Evolutionary conservation across 176 grass and related monocot genomes (phyloP).

Genomic region (Saccharum officinarum): DNA sequence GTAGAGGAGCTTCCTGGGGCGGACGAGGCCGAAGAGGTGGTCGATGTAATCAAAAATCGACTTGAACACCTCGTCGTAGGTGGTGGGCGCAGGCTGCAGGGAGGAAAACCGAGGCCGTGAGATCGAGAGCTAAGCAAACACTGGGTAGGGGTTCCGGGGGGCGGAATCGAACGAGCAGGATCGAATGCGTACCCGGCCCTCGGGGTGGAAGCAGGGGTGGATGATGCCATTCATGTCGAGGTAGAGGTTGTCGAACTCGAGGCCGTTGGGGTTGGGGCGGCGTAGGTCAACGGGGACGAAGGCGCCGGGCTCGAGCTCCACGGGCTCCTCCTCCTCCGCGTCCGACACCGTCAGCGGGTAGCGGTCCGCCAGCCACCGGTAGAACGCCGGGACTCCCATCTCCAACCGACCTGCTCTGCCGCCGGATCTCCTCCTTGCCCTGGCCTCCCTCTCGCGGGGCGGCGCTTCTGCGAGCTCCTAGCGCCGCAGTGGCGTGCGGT

Average conservation of each 20-base stretch:
- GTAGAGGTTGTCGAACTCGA: conserved; percentile 99
- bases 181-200: conserved; percentile 60
- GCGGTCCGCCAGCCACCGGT: conserved; percentile 93
- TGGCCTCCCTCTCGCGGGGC: conserved; percentile 33
- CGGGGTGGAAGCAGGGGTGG: conserved; percentile 98
- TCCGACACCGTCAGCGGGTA: conserved; percentile 75
- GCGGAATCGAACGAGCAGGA: neutral
- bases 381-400: conserved; percentile 98
- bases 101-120: conserved; percentile 2
- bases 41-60: conserved; percentile 92
- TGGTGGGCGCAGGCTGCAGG: conserved; percentile 80
- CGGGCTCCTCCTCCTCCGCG: conserved; percentile 73
- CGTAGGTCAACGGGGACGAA: conserved; percentile 77
- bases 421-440: conserved; percentile 24
- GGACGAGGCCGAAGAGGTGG: conserved; percentile 84
- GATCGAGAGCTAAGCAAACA: conserved; percentile 1
- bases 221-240: conserved; percentile 97
- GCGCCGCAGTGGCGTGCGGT: conserved; percentile 16
- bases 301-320: conserved; percentile 65
- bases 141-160: neutral
- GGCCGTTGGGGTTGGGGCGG: conserved; percentile 83
- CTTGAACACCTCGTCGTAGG: conserved; percentile 95
- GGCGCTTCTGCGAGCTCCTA: conserved; percentile 30
- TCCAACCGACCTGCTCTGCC: conserved; percentile 3
- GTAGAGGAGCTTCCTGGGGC: conserved; percentile 91